Percentiles rank a stretch among this genome's conserved stretches.
Evolutionary conservation across 306 rosid species (phyloP).

Genomic region (Cajanus cajan): DNA sequence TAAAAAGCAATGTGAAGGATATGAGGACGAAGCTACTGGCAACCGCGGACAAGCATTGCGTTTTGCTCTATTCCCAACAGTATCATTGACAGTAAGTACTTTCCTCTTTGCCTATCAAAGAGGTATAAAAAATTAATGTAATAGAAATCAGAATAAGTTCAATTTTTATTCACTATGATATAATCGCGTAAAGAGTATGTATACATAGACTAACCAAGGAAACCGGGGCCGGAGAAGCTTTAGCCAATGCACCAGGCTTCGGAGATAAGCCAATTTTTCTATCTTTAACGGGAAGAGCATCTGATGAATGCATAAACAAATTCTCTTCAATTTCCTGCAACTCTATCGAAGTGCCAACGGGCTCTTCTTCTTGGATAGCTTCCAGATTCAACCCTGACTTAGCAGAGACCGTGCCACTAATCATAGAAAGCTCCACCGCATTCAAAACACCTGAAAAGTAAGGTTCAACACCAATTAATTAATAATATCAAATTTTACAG

Average conservation of each 20-base stretch:
- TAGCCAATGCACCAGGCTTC: conserved; percentile 40
- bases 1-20: conserved; percentile 59
- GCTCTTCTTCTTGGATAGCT: conserved; percentile 60
- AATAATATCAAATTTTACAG: neutral
- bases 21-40: conserved; percentile 65
- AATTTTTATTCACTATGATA: neutral
- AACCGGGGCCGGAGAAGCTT: conserved; percentile 36
- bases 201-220: conserved; percentile 42
- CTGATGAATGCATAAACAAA: conserved; percentile 43
- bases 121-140: neutral
- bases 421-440: conserved; percentile 74
- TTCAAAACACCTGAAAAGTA: conserved; percentile 69
- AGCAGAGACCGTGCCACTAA: conserved; percentile 55
- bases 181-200: neutral
- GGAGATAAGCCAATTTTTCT: conserved; percentile 39
- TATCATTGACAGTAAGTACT: conserved; percentile 54
- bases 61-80: conserved; percentile 56
- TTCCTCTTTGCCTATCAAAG: conserved; percentile 61
- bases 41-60: conserved; percentile 69
- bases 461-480: neutral
- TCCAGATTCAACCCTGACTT: conserved; percentile 49
- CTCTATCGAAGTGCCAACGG: conserved; percentile 29
- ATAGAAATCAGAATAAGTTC: neutral
- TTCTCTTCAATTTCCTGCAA: conserved; percentile 51
- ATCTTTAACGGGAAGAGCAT: conserved; percentile 20